A percentile compares a stretch with the other conserved stretches of the same genome.
These are phyloP conservation scores for Kodamaea hsintzibuensis DNA, from an alignment of 805 yeast genomes.

Conservation along the genomic window DNA sequence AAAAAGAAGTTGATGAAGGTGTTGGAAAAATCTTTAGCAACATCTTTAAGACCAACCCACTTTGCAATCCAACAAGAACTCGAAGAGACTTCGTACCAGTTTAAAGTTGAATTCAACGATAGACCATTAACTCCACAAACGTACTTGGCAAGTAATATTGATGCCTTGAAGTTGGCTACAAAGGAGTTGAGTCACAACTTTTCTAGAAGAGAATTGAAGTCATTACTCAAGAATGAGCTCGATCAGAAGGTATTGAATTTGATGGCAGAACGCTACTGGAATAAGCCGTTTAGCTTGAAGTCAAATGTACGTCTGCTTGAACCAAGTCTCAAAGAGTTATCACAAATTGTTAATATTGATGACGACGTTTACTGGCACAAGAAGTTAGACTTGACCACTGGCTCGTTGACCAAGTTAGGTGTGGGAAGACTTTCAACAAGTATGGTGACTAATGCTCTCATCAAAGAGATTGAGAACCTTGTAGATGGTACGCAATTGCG, in stretches of 20 bases:
- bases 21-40: slow-evolving; percentile 88
- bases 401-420: slow-evolving; percentile 87
- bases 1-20: slow-evolving; percentile 82
- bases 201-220: slow-evolving; percentile 78
- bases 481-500: slow-evolving; percentile 73
- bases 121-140: slow-evolving; percentile 92
- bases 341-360: slow-evolving; percentile 46
- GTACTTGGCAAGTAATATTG: slow-evolving; percentile 89
- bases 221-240: slow-evolving; percentile 75
- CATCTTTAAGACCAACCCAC: slow-evolving; percentile 84
- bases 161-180: slow-evolving; percentile 77
- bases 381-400: slow-evolving; percentile 80
- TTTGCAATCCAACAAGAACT: slow-evolving; percentile 82
- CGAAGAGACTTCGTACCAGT: slow-evolving; percentile 89
- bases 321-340: slow-evolving; percentile 56
- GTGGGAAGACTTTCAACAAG: slow-evolving; percentile 88
- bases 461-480: slow-evolving; percentile 74
- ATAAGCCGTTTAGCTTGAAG: slow-evolving; percentile 47
- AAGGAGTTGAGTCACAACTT: slow-evolving; percentile 84
- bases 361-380: slow-evolving; percentile 86
- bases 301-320: slow-evolving; percentile 28
- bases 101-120: slow-evolving; percentile 96
- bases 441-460: slow-evolving; percentile 75
- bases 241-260: slow-evolving; percentile 89
- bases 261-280: slow-evolving; percentile 92